Evolutionary conservation across 352 stramenopile genomes (phyloP).

Genomic region (Globisporangium megalacanthum): DNA sequence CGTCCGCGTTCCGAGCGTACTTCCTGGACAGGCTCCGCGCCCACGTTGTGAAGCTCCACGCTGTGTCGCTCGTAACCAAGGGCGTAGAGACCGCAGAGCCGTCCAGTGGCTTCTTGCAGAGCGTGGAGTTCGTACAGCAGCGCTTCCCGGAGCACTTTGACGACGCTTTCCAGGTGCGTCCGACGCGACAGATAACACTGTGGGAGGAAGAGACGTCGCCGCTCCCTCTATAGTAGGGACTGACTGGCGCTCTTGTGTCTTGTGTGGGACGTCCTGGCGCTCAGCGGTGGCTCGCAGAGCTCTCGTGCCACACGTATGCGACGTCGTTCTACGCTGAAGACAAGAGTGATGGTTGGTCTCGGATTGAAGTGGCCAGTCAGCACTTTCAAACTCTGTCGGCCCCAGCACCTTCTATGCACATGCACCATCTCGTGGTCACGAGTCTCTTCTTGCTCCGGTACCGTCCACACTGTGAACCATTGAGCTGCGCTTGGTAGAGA

Average conservation of each 20-base stretch:
- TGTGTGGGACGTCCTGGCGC: not conserved
- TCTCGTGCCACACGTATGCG: slow-evolving; percentile 48
- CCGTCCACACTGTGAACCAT: too few relatives aligned
- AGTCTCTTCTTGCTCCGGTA: slow-evolving; percentile 56
- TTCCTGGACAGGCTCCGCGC: slow-evolving; percentile 49
- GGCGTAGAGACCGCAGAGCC: slow-evolving; percentile 8
- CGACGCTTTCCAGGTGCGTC: slow-evolving; percentile 41
- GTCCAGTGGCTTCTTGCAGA: slow-evolving; percentile 31
- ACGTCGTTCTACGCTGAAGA: slow-evolving; percentile 29
- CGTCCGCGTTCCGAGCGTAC: slow-evolving; percentile 29
- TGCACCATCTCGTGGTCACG: slow-evolving; percentile 57
- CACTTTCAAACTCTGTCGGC: slow-evolving; percentile 28
- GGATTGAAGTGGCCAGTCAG: slow-evolving; percentile 39
- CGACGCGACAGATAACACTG: not conserved
- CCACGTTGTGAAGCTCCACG: slow-evolving; percentile 49
- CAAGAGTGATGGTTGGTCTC: slow-evolving; percentile 21
- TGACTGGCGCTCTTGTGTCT: not conserved
- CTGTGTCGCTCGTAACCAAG: slow-evolving; percentile 28
- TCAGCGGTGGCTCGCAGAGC: slow-evolving; percentile 63
- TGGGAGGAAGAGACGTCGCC: not conserved
- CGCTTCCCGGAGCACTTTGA: slow-evolving; percentile 41
- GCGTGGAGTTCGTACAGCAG: slow-evolving; percentile 43
- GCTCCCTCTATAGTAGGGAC: too few relatives aligned
- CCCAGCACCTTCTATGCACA: slow-evolving; percentile 25
- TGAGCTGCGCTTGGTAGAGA: too few relatives aligned